Evolutionary conservation across 352 stramenopile genomes (phyloP).

Genomic region (Globisporangium ultimum): DNA sequence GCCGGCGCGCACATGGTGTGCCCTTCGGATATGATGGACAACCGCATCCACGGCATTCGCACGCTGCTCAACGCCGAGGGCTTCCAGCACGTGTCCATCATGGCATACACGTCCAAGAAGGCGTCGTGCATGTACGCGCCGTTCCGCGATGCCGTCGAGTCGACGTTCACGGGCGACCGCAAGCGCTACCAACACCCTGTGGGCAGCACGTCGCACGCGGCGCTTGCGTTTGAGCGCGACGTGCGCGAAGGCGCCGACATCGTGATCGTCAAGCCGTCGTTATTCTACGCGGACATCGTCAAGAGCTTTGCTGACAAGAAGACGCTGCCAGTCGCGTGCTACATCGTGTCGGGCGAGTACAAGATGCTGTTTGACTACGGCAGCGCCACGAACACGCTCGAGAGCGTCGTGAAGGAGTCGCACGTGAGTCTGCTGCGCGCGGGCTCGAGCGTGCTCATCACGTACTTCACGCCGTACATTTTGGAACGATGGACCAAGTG

Average conservation of each 20-base stretch:
- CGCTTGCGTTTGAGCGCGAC: conserved; percentile 77
- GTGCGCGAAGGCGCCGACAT: conserved; percentile 95
- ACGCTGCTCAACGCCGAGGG: conserved; percentile 93
- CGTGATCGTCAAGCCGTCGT: conserved; percentile 98
- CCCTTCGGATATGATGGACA: conserved; percentile 97
- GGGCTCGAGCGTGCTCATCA: conserved; percentile 97
- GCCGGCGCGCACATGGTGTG: conserved; percentile 97
- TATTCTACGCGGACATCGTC: conserved; percentile 99
- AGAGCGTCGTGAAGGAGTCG: conserved; percentile 81
- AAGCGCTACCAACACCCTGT: conserved; percentile 98
- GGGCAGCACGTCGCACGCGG: conserved; percentile 77
- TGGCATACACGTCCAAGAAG: conserved; percentile 99
- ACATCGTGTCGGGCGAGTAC: conserved; percentile 99
- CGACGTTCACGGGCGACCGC: conserved; percentile 90
- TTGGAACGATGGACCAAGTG: conserved; percentile 79
- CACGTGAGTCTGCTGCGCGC: conserved; percentile 86
- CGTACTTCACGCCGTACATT: conserved; percentile 95
- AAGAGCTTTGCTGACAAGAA: conserved; percentile 90
- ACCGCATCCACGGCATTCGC: conserved; percentile 94
- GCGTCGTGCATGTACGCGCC: conserved; percentile 94
- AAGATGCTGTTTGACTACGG: conserved; percentile 98
- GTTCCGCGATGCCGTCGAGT: conserved; percentile 97
- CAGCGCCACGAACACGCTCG: conserved; percentile 73
- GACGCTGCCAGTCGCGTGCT: conserved; percentile 95
- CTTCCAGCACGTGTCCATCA: conserved; percentile 98